Evolutionary conservation across 2,329 filamentous ascomycete genomes (phyloP).

Genomic region (Cladosporium oxysporum): DNA sequence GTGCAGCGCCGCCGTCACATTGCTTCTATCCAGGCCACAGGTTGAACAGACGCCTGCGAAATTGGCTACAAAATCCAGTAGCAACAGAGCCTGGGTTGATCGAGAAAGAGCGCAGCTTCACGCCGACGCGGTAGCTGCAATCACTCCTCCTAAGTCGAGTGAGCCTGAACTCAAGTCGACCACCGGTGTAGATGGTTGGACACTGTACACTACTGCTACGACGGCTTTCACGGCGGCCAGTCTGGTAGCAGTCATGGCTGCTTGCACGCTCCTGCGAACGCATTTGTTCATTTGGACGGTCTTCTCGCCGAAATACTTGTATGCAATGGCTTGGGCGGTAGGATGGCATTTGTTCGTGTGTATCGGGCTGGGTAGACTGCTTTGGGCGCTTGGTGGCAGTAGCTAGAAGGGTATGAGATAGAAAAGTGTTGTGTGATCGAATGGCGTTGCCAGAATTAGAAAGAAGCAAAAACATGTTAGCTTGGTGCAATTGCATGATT

Average conservation of each 20-base stretch:
- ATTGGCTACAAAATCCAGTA: neutral
- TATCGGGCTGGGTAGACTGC: conserved; percentile 41
- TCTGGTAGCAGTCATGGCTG: conserved; percentile 77
- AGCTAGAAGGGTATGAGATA: neutral
- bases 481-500: neutral
- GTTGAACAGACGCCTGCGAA: neutral
- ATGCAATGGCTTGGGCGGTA: conserved; percentile 83
- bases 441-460: neutral
- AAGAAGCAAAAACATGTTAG: neutral
- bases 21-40: conserved; percentile 23
- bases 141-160: neutral
- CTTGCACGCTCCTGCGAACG: conserved; percentile 78
- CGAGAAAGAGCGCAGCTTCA: conserved; percentile 33
- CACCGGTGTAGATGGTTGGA: conserved; percentile 24
- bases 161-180: neutral
- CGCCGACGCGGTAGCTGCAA: conserved; percentile 25
- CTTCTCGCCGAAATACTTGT: conserved; percentile 95
- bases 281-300: conserved; percentile 99
- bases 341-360: conserved; percentile 79
- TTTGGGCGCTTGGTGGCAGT: conserved; percentile 10
- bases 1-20: conserved; percentile 59
- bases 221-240: conserved; percentile 71
- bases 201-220: conserved; percentile 59
- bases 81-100: conserved; percentile 30
- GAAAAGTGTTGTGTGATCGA: neutral